phyloP scores from a whole-genome alignment of 805 yeast species.

The Candida patagonica region DNA sequence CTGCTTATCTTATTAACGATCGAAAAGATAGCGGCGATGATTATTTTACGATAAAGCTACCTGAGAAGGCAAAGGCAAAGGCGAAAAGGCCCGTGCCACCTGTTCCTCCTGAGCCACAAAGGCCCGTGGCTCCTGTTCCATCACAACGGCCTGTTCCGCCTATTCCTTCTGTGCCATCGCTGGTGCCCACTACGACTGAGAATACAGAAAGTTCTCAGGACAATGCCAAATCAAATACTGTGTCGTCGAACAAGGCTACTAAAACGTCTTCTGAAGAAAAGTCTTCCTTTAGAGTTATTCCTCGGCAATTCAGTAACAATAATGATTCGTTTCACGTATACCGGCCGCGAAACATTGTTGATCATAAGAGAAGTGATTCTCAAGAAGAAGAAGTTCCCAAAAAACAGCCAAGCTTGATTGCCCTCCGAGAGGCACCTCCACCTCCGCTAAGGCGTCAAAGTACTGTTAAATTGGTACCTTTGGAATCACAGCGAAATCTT shows the following conservation, averaged over 20 bases:
- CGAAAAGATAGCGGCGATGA: slow-evolving; percentile 19
- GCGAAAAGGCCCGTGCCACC: slow-evolving; percentile 4
- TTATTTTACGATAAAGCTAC: slow-evolving; percentile 14
- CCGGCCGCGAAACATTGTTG: slow-evolving; percentile 61
- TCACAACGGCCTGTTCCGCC: slow-evolving; percentile 5
- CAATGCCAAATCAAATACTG: no score
- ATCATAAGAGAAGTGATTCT: slow-evolving; percentile 67
- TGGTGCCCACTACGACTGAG: no score
- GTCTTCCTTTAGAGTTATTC: slow-evolving; percentile 1
- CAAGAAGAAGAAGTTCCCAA: slow-evolving; percentile 44
- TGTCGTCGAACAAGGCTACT: no score
- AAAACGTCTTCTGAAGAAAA: background rate
- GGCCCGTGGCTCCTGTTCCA: no score
- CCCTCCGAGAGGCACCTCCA: slow-evolving; percentile 46
- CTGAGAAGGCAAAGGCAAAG: slow-evolving; percentile 2
- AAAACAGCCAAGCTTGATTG: slow-evolving; percentile 44
- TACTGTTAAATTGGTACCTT: slow-evolving; percentile 7
- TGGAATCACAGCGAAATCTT: background rate
- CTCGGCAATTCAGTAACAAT: slow-evolving; percentile 11
- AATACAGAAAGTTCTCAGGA: no score
- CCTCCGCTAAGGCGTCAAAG: slow-evolving; percentile 26
- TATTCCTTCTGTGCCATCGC: slow-evolving; percentile 4
- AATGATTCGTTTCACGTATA: slow-evolving; percentile 55
- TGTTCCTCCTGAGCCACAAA: slow-evolving; percentile 5
- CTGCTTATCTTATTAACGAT: slow-evolving; percentile 50